Evolutionary conservation across 2,329 filamentous ascomycete species (phyloP), one percentile per base, ranked within the genome.

Genomic region (Xylaria sp.): DNA sequence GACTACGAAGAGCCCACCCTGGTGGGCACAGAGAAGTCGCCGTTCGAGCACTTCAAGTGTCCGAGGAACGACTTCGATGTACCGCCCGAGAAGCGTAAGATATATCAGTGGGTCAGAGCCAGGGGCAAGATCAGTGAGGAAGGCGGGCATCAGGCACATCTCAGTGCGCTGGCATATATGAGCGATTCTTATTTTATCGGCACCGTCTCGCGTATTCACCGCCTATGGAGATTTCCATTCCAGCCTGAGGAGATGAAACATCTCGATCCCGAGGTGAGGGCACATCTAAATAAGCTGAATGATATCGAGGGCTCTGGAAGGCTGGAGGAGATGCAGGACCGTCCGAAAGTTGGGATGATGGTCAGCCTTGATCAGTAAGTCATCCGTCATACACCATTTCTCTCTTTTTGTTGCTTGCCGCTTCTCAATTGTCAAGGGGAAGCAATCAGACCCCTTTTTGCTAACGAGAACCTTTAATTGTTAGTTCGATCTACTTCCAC

Each of bases 151-250:
- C 88, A 92, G 76, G 93, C 94, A 12, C 94, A 98, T 78, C 84
- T 98, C 44, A 91, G 89, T 46, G 96, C 96, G 9, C 85, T 99
- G 70, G 95, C 95, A 28, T 99, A 98, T 83, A 92, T 98, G 84
- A 93, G 91, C 32, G 95, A 98, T 82, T 92, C 88, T 78, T 96
- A 93, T 83, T 98, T 99, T 82, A 94, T 98, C 80, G 94, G 93
- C 48, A 98, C 94, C 1, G 89, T 98, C 8, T 86, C 91, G 34
- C 89, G 93, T 23, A 90, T 94, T 64, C 94, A 98, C 80, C 87
- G 89, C 66, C 86, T 98, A 44, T 94, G 92, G 87, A 87, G 92
- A 15, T 93, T 92, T 78, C 88, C 87, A 0, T 86, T 85, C 58
- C 70, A 83, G 13, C 84, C 85, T 1, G 81, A 86, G 64, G 84